Evolutionary conservation across 2,329 filamentous ascomycete genomes (phyloP).

Genomic region (Calonectria ilicicola): DNA sequence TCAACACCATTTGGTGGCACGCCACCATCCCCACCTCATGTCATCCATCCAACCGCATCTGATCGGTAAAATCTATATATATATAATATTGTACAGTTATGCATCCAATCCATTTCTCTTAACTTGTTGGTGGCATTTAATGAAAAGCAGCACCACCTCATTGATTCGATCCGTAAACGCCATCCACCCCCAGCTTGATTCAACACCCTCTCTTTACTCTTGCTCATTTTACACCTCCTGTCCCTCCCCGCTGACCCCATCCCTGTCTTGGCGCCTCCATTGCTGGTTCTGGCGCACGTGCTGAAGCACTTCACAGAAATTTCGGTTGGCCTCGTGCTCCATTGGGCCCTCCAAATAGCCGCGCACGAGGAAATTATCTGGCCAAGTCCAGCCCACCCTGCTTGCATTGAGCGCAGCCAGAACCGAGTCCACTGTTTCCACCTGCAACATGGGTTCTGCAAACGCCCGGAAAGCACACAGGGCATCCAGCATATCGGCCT

Average conservation of each 20-base stretch:
- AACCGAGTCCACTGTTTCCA: constrained; percentile 46
- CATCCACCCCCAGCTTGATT: constrained; percentile 1
- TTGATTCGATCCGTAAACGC: constrained; percentile 24
- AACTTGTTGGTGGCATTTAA: not conserved
- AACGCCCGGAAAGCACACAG: constrained; percentile 63
- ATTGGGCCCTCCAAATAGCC: constrained; percentile 46
- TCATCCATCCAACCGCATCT: not conserved
- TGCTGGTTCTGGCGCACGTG: constrained; percentile 30
- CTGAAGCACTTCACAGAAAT: constrained; percentile 41
- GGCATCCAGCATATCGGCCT: constrained; percentile 51
- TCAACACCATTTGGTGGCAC: not conserved
- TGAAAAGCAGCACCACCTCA: constrained; percentile 9
- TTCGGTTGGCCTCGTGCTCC: constrained; percentile 38
- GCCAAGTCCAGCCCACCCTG: constrained; percentile 52
- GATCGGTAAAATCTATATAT: constrained; percentile 6
- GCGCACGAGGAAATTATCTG: constrained; percentile 50
- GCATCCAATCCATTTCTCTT: constrained; percentile 3
- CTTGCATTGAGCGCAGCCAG: constrained; percentile 41
- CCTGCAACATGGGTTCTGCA: constrained; percentile 55
- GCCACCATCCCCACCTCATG: constrained; percentile 3
- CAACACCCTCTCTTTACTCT: not conserved
- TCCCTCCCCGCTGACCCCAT: not conserved
- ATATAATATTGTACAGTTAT: constrained; percentile 21
- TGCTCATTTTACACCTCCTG: constrained; percentile 3
- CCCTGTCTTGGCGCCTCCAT: constrained; percentile 13